A percentile compares a stretch with the other conserved stretches of the same genome.
Evolutionary conservation across 192 early-diverging fungal species (phyloP).

Genomic region (Obelidium mucronatum): DNA sequence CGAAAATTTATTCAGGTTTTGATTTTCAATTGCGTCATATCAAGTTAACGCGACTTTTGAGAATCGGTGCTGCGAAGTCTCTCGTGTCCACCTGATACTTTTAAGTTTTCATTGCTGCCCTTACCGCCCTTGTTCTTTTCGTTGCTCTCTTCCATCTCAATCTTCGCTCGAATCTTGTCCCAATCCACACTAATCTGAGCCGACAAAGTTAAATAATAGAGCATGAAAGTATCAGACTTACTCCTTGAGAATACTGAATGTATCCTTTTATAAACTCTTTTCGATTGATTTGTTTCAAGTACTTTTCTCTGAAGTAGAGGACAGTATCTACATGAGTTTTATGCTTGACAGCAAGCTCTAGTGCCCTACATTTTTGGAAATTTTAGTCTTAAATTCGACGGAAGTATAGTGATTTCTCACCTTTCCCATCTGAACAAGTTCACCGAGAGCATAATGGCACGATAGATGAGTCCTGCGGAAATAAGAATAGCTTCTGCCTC

Average conservation of each 20-base stretch:
- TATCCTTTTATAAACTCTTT: slow-evolving; percentile 59
- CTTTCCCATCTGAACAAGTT: slow-evolving; percentile 66
- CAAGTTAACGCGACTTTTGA: too few species aligned
- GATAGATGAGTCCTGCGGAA: slow-evolving; percentile 53
- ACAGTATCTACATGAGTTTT: slow-evolving; percentile 70
- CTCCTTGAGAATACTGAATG: slow-evolving; percentile 55
- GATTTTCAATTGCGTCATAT: too few species aligned
- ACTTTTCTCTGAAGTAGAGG: slow-evolving; percentile 58
- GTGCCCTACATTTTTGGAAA: slow-evolving; percentile 47
- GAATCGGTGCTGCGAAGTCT: too few species aligned
- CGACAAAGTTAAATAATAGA: background rate
- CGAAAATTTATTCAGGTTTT: too few species aligned
- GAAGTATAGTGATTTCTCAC: slow-evolving; percentile 33
- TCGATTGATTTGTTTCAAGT: slow-evolving; percentile 50
- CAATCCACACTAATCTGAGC: slow-evolving; percentile 42
- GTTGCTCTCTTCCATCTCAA: slow-evolving; percentile 52
- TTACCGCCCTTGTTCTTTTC: slow-evolving; percentile 9
- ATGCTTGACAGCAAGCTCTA: slow-evolving; percentile 66
- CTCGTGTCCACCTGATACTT: background rate
- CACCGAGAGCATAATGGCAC: slow-evolving; percentile 63
- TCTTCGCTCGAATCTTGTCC: slow-evolving; percentile 56
- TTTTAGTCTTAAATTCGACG: background rate
- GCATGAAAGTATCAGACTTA: slow-evolving; percentile 14
- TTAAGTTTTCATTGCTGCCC: slow-evolving; percentile 16
- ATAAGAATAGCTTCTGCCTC: slow-evolving; percentile 65